A percentile compares a stretch with the other conserved stretches of the same genome.
These are phyloP conservation scores for Ceratorhiza oryzae-sativae DNA, from an alignment of 1,284 basidiomycete species.

Conservation along the genomic window DNA sequence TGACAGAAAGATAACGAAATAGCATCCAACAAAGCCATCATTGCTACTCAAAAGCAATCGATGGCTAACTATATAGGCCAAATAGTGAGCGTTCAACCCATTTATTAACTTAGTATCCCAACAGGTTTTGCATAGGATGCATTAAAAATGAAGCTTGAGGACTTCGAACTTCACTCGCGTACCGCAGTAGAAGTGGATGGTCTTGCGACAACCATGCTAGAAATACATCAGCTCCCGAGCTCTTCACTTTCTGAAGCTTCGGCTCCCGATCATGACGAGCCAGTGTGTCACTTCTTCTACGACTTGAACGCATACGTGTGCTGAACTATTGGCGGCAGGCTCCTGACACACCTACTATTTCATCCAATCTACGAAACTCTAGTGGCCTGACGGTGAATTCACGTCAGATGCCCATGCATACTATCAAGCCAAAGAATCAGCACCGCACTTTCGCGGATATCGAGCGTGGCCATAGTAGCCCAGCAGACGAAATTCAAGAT, in stretches of 20 bases:
- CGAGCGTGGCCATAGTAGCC: background rate
- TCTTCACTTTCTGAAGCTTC: slow-evolving; percentile 26
- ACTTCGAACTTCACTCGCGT: background rate
- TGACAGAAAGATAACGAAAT: slow-evolving; percentile 33
- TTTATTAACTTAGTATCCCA: background rate
- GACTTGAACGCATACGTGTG: background rate
- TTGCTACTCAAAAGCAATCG: slow-evolving; percentile 6
- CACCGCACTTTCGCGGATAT: background rate
- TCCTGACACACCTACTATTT: slow-evolving; percentile 19
- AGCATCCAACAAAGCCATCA: background rate
- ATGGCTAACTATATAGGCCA: slow-evolving; percentile 18
- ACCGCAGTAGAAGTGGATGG: background rate
- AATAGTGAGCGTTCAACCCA: background rate
- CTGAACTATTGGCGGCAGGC: background rate
- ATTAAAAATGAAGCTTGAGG: background rate
- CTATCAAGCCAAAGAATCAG: background rate
- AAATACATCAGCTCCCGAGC: background rate
- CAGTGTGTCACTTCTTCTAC: background rate
- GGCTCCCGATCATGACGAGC: slow-evolving; percentile 30
- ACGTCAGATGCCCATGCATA: background rate
- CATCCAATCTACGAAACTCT: background rate
- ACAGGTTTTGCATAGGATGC: background rate
- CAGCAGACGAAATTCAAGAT: slow-evolving; percentile 25
- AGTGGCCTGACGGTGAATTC: background rate
- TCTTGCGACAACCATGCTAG: background rate